A percentile compares a stretch with the other conserved stretches of the same genome.
These are phyloP conservation scores for Volvox carteri DNA, from an alignment of 163 green algal species.

Conservation along the genomic window DNA sequence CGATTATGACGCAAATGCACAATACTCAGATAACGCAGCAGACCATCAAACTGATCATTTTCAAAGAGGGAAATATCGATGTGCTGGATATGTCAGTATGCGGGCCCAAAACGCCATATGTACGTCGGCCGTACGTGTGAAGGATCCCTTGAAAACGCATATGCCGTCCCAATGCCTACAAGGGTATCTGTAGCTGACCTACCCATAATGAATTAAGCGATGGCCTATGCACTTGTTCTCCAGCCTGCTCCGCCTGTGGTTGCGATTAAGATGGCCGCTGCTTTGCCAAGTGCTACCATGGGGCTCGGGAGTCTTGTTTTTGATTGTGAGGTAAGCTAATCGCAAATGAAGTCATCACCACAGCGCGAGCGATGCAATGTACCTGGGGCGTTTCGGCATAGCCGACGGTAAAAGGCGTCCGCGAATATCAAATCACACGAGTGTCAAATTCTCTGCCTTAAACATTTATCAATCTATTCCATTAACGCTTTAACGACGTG, in stretches of 20 bases:
- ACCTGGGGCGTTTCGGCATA: constrained; percentile 7
- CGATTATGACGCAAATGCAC: no score
- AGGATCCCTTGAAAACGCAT: neutral
- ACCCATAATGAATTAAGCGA: neutral
- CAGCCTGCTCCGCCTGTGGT: neutral
- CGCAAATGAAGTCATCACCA: neutral
- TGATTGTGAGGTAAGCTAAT: constrained; percentile 29
- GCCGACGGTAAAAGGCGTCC: neutral
- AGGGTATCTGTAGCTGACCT: neutral
- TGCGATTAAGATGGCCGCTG: neutral
- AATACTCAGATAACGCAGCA: no score
- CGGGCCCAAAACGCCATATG: neutral
- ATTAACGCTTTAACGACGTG: neutral
- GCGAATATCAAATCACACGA: no score
- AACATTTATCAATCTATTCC: neutral
- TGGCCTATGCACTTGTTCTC: neutral
- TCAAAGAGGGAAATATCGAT: no score
- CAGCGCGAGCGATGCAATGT: neutral
- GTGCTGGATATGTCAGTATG: neutral
- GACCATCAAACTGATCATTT: no score
- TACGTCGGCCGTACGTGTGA: neutral
- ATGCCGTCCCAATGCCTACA: neutral
- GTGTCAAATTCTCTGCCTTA: no score
- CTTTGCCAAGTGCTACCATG: neutral
- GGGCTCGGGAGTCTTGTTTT: constrained; percentile 30